These are phyloP conservation scores for Cytospora chrysosperma DNA, from an alignment of 2,329 filamentous ascomycete species.

Conservation along the genomic window DNA sequence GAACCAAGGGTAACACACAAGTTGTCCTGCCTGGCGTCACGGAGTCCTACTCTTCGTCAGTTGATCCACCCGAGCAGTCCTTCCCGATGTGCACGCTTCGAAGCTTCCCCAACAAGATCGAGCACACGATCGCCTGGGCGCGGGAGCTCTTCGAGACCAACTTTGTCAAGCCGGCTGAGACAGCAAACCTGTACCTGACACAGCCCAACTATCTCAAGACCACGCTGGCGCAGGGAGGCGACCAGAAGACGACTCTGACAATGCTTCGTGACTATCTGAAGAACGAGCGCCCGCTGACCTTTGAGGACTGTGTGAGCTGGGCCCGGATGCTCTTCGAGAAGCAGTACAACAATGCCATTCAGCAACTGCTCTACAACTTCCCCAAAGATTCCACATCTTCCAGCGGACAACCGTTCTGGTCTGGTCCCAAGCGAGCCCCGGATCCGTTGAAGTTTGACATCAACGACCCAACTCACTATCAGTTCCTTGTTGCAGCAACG, in stretches of 20 bases:
- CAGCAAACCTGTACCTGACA: slow-evolving; percentile 89
- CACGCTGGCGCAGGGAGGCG: slow-evolving; percentile 87
- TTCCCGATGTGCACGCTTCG: slow-evolving; percentile 98
- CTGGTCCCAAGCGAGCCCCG: slow-evolving; percentile 93
- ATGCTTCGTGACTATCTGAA: slow-evolving; percentile 87
- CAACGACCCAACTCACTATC: slow-evolving; percentile 80
- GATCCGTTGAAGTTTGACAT: slow-evolving; percentile 87
- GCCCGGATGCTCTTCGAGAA: slow-evolving; percentile 91
- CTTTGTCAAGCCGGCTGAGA: slow-evolving; percentile 91
- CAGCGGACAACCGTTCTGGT: slow-evolving; percentile 92
- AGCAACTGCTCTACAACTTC: slow-evolving; percentile 95
- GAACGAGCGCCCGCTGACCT: slow-evolving; percentile 84
- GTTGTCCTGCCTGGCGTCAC: slow-evolving; percentile 88
- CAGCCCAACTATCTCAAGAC: slow-evolving; percentile 87
- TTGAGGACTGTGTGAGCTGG: slow-evolving; percentile 97
- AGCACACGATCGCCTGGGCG: slow-evolving; percentile 98
- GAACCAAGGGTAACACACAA: slow-evolving; percentile 98
- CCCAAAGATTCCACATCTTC: slow-evolving; percentile 91
- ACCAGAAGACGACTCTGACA: slow-evolving; percentile 91
- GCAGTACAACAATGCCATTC: slow-evolving; percentile 95
- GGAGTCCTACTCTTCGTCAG: slow-evolving; percentile 91
- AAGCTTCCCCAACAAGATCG: slow-evolving; percentile 97
- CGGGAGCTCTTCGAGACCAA: slow-evolving; percentile 93
- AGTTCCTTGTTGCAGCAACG: slow-evolving; percentile 82
- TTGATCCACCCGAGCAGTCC: slow-evolving; percentile 96